phyloP scores from a whole-genome alignment of 495 filamentous ascomycete genomes.

The Melanomma pulvis-pyrius region DNA sequence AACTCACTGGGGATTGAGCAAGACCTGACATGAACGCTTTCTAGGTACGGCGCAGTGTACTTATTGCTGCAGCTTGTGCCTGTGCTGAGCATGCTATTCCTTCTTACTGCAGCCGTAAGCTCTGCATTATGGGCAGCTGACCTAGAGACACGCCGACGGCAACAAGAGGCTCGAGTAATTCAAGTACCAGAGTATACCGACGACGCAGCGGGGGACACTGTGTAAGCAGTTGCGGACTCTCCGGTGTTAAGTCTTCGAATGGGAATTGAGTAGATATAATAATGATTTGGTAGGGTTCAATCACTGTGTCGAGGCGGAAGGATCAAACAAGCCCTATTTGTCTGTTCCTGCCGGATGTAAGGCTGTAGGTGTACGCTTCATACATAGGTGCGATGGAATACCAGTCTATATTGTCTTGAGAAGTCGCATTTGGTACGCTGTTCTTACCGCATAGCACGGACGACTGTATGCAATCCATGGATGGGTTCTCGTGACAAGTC shows the following conservation, averaged over 20 bases:
- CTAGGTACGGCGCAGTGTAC: constrained; percentile 63
- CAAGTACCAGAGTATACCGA: constrained; percentile 6
- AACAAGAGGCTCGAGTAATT: constrained; percentile 8
- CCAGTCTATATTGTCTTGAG: no score
- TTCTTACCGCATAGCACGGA: no score
- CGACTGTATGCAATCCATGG: no score
- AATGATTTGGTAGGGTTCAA: no score
- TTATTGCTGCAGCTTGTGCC: constrained; percentile 65
- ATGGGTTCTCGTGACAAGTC: no score
- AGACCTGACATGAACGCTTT: neutral
- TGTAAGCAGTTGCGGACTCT: neutral
- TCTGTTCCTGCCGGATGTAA: no score
- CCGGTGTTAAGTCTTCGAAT: no score
- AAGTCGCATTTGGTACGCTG: no score
- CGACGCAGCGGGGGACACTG: neutral
- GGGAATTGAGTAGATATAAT: neutral
- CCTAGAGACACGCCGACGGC: constrained; percentile 51
- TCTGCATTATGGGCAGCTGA: constrained; percentile 65
- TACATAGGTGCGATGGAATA: no score
- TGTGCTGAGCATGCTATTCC: constrained; percentile 66
- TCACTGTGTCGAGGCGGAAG: no score
- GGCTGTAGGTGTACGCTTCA: no score
- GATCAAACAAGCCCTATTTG: no score
- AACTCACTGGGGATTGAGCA: neutral
- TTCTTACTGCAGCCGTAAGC: constrained; percentile 66